Evolutionary conservation across 305 asterid genomes (phyloP), one percentile per base, ranked within the genome.

Genomic region (Lippia alba): DNA sequence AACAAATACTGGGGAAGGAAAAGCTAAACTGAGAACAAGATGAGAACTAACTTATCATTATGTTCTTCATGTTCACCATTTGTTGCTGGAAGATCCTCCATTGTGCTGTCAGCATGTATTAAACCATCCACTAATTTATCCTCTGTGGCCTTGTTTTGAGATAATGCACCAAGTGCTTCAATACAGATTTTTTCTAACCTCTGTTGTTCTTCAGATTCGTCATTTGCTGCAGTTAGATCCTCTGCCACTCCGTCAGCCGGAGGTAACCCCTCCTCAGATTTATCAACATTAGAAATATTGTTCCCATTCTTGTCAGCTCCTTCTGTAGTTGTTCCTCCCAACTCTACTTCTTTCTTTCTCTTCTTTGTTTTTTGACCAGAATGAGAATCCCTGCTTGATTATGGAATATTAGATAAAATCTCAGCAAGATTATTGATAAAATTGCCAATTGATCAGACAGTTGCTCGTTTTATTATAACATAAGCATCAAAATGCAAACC

Each of bases 31-130:
- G 67, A 66, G 51, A 33, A 64, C 56, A 56, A 45, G 16, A 36
- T 10, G 62, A 44, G 75, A 17, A 77, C 85, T 76, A 67, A 91
- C 97, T 82, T 82, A 69, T 83, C 76, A 74, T 39, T 61, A 67
- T 39, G 77, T 9, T 74, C 41, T 19, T 32, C 56, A 54, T 24
- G 8, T 56, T 65, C 75, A 54, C 57, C 77, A 61, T 67, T 61
- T 59, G 45, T 75, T 75, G 59, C 81, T 14, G 67, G 70, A 51
- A 74, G 76, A 73, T 84, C 84, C 67, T 74, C 49, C 34, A 39
- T 44, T 54, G 56, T 36, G 72, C 50, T 60, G 55, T 51, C 85
- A 72, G 67, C 74, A 48, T 74, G 77, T 39, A 54, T 67, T 40
- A 72, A 39, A 64, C 63, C 79, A 65, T 77, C 81, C 72, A 65